A percentile compares a stretch with the other conserved stretches of the same genome.
phyloP scores from a whole-genome alignment of 23 red algal species.

The Cyanidioschyzon merolae region DNA sequence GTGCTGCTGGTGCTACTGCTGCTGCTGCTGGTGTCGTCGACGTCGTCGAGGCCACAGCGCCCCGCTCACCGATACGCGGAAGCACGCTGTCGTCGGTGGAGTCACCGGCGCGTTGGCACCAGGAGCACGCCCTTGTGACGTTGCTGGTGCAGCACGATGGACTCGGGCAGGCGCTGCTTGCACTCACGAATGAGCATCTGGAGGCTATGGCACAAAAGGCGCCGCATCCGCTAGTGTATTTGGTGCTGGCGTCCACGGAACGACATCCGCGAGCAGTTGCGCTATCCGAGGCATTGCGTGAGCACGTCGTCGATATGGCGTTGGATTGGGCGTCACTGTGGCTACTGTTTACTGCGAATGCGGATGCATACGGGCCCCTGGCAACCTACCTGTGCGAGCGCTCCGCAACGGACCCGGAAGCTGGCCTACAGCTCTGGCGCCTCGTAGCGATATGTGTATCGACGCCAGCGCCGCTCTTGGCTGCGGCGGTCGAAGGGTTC shows the following conservation, averaged over 20 bases:
- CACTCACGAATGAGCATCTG: background rate
- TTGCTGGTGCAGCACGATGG: conserved; percentile 6
- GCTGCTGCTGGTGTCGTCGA: no score
- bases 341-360: background rate
- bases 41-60: background rate
- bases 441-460: background rate
- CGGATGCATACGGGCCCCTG: background rate
- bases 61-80: no score
- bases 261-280: background rate
- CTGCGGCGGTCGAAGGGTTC: background rate
- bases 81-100: no score
- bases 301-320: background rate
- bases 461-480: background rate
- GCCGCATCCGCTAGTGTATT: background rate
- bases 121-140: background rate
- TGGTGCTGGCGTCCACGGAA: background rate
- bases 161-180: background rate
- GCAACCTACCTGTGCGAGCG: background rate
- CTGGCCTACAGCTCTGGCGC: background rate
- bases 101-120: no score
- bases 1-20: no score
- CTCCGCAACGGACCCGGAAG: background rate
- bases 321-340: background rate
- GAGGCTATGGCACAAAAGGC: background rate
- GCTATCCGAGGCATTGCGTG: background rate